Evolutionary conservation across 2,329 filamentous ascomycete genomes (phyloP).

Genomic region (Pyrenochaeta sp.): DNA sequence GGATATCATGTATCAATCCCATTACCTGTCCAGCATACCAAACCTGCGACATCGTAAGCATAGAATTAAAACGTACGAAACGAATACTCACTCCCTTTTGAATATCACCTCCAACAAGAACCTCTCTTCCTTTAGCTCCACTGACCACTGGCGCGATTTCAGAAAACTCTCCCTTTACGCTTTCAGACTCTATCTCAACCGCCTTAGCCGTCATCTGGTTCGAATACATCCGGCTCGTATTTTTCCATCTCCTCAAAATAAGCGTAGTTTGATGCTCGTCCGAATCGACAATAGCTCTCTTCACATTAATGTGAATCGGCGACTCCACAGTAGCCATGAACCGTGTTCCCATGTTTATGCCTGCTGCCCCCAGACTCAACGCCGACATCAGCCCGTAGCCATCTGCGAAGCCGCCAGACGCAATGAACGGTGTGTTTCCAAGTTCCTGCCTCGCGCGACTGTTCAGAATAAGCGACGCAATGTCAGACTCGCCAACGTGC

Average conservation of each 20-base stretch:
- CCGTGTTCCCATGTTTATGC: constrained; percentile 97
- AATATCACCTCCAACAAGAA: constrained; percentile 92
- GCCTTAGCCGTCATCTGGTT: constrained; percentile 88
- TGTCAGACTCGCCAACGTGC: constrained; percentile 86
- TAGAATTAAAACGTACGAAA: neutral
- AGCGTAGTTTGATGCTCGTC: constrained; percentile 91
- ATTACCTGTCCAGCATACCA: constrained; percentile 99
- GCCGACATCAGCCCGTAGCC: constrained; percentile 92
- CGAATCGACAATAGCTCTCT: constrained; percentile 87
- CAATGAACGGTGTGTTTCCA: constrained; percentile 89
- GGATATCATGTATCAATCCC: constrained; percentile 61
- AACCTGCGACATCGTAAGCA: constrained; percentile 64
- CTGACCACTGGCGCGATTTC: constrained; percentile 96
- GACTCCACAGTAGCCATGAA: constrained; percentile 97
- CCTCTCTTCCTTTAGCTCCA: constrained; percentile 87
- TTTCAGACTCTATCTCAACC: constrained; percentile 82
- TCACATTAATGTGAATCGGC: constrained; percentile 92
- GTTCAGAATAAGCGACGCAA: constrained; percentile 89
- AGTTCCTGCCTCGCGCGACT: constrained; percentile 84
- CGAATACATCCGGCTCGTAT: constrained; percentile 85
- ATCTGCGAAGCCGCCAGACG: constrained; percentile 93
- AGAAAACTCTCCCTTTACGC: constrained; percentile 83
- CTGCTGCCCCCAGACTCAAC: constrained; percentile 85
- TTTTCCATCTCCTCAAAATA: constrained; percentile 88
- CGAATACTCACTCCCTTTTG: constrained; percentile 70